Evolutionary conservation across 2,329 filamentous ascomycete genomes (phyloP), one percentile per base, ranked within the genome.

Genomic region (Acrocalymma vagum): DNA sequence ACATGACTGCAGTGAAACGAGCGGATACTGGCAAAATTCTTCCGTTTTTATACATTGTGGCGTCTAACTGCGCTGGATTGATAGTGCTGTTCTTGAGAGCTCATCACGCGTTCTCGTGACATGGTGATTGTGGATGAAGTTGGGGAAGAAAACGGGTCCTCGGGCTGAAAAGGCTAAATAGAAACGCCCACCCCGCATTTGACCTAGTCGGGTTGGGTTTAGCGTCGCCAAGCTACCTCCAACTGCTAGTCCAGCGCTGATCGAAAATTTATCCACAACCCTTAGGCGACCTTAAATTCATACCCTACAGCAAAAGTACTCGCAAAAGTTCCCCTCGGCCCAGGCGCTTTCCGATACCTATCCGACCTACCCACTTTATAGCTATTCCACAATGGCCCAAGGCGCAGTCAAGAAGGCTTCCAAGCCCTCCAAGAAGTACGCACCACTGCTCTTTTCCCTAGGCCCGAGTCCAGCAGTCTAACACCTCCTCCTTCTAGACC

Each of bases 321-420:
- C 17, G 11, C 27, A 40, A 6, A 23, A 37, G 28, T 28, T 17
- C 28, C 35, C 33, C 29, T n/a, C n/a, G n/a, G n/a, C n/a, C n/a
- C n/a, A n/a, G n/a, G n/a, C n/a, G n/a, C n/a, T 10, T 14, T 14
- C 18, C 34, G 9, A 35, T 18, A 9, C 8, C 27, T 23, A 9
- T 33, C 16, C 21, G 8, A 10, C 29, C 31, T 9, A 11, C n/a
- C 31, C 13, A 23, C 13, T 20, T 29, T 22, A 9, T n/a, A 35
- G 23, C n/a, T n/a, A n/a, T n/a, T 27, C 11, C 38, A 38, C 31
- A 47, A 78, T 78, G 76, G 73, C 74, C 14, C 76, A 78, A 70
- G 75, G 75, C 44, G 58, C 65, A 23, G 55, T 79, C 38, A 79
- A 79, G 51, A 78, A 77, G 47, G 45, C 50, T 24, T 38, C 63